Evolutionary conservation across 495 filamentous ascomycete genomes (phyloP).

Genomic region (Trichoderma erinaceum): DNA sequence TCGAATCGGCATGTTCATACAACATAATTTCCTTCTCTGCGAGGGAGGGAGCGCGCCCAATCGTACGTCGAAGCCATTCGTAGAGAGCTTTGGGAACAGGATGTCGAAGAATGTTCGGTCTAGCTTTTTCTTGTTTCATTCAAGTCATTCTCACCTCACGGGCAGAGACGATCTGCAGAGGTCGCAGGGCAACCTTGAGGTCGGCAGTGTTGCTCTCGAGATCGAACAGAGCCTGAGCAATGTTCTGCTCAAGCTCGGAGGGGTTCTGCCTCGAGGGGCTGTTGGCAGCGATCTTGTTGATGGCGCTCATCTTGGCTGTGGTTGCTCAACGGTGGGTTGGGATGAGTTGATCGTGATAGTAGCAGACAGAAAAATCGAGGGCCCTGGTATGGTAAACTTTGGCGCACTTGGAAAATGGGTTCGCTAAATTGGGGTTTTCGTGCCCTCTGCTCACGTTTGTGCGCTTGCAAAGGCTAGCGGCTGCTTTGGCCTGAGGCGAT

Average conservation of each 20-base stretch:
- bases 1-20: not conserved
- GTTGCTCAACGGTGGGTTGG: conserved; percentile 13
- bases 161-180: conserved; percentile 94
- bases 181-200: conserved; percentile 85
- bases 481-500: not conserved
- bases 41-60: conserved; percentile 6
- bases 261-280: conserved; percentile 89
- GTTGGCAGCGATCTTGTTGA: conserved; percentile 97
- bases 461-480: not conserved
- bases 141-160: conserved; percentile 78
- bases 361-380: not conserved
- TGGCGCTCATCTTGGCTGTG: conserved; percentile 44
- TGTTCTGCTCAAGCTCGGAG: conserved; percentile 89
- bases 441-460: conserved; percentile 15
- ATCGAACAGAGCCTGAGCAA: conserved; percentile 92
- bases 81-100: conserved; percentile 16
- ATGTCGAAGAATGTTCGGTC: conserved; percentile 11
- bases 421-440: conserved; percentile 17
- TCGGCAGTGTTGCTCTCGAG: conserved; percentile 97
- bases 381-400: not conserved
- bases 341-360: conserved; percentile 12
- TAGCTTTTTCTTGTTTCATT: not conserved
- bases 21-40: not conserved
- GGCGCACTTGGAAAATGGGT: conserved; percentile 2
- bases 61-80: conserved; percentile 11